Conservation (phyloP, 2,329 filamentous ascomycete genomes). For the Sporothrix protearum region DNA sequence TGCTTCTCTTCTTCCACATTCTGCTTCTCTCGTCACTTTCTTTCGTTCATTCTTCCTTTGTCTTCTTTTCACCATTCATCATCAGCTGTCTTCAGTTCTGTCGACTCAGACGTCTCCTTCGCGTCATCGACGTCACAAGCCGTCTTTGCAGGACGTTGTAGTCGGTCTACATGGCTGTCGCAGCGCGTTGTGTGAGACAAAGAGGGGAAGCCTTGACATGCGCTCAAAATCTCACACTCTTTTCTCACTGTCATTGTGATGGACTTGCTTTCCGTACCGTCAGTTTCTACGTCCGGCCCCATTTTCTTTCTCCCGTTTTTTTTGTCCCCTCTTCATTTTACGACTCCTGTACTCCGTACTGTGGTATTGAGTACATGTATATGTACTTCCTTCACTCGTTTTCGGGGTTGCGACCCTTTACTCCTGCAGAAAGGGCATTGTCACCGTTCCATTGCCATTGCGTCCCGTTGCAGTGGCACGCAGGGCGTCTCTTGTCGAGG, state of each 20-base stretch:
- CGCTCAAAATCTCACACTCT: not conserved
- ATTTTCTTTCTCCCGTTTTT: too few relatives aligned
- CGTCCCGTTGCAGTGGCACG: constrained; percentile 13
- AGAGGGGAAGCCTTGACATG: not conserved
- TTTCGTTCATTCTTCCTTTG: too few relatives aligned
- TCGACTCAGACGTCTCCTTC: not conserved
- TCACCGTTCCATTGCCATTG: constrained; percentile 11
- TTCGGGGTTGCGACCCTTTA: not conserved
- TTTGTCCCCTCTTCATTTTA: too few relatives aligned
- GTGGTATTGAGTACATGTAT: not conserved
- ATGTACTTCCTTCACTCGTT: not conserved
- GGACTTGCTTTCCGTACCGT: not conserved
- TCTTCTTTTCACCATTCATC: not conserved
- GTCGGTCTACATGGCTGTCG: not conserved
- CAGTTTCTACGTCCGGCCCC: not conserved
- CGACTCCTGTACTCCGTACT: not conserved
- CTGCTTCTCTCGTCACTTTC: not conserved
- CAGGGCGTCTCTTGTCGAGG: not conserved
- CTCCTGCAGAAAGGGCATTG: not conserved
- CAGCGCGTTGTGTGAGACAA: not conserved
- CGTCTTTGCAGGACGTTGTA: not conserved
- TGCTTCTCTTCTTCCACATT: not conserved
- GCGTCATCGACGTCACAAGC: not conserved
- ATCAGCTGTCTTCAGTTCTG: not conserved
- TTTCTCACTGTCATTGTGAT: not conserved